A percentile compares a stretch with the other conserved stretches of the same genome.
Conservation (phyloP, 768 basidiomycete species). For the Lentinula guzmanii region DNA sequence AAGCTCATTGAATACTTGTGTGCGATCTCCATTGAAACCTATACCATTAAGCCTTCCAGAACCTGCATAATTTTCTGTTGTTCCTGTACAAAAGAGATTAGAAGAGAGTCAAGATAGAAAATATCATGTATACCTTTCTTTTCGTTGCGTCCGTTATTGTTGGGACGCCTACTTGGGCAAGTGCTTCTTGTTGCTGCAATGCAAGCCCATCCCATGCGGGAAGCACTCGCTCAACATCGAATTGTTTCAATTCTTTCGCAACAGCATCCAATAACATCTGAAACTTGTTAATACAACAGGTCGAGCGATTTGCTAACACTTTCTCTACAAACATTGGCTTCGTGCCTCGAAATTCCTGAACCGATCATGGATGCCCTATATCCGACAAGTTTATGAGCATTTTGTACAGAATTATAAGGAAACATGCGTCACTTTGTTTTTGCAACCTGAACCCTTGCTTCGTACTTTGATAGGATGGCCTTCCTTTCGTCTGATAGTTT, state of each 20-base stretch:
- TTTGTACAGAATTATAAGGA: constrained; percentile 1
- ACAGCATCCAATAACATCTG: constrained; percentile 65
- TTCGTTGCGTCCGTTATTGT: constrained; percentile 39
- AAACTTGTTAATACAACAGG: not conserved
- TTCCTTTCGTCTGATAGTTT: constrained; percentile 64
- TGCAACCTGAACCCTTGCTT: constrained; percentile 66
- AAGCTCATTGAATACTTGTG: too few relatives aligned
- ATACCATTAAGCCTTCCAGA: constrained; percentile 46
- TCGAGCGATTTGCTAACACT: not conserved
- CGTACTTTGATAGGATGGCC: constrained; percentile 56
- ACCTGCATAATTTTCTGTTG: constrained; percentile 71
- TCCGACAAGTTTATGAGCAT: constrained; percentile 3
- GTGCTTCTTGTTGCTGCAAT: constrained; percentile 58
- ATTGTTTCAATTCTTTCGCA: constrained; percentile 57
- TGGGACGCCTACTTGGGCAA: constrained; percentile 60
- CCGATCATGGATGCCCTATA: constrained; percentile 65
- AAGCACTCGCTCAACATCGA: constrained; percentile 65
- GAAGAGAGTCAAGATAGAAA: not conserved
- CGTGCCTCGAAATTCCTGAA: constrained; percentile 58
- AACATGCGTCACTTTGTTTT: constrained; percentile 48
- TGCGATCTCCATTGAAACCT: not conserved
- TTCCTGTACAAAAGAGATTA: constrained; percentile 31
- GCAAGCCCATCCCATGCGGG: constrained; percentile 76
- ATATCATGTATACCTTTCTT: constrained; percentile 45
- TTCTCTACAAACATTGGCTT: constrained; percentile 45